Percentiles rank a stretch among this genome's conserved stretches.
Conservation (phyloP, 805 yeast genomes). For the Wickerhamiella brachini region DNA sequence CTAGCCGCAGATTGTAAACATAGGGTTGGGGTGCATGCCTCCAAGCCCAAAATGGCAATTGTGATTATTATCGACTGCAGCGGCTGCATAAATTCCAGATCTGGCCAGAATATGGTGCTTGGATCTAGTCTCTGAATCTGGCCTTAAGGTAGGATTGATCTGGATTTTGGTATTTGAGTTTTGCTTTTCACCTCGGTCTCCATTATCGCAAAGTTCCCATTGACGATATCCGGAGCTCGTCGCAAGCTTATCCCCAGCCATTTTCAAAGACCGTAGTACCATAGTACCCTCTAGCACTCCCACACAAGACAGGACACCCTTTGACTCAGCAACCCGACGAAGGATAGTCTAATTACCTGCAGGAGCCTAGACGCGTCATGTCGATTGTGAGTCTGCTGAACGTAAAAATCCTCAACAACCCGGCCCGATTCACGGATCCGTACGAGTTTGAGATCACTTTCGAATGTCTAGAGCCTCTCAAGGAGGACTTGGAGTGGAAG, state of each 20-base stretch:
- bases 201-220: too few species aligned
- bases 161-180: not conserved
- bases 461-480: constrained; percentile 87
- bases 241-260: too few species aligned
- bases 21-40: not conserved
- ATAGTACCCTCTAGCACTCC: too few species aligned
- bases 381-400: constrained; percentile 88
- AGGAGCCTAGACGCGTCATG: constrained; percentile 33
- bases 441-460: constrained; percentile 95
- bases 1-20: not conserved
- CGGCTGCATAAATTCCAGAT: not conserved
- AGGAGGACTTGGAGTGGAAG: constrained; percentile 93
- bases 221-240: too few species aligned
- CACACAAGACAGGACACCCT: too few species aligned
- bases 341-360: not conserved
- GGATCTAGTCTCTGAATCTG: not conserved
- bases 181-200: not conserved
- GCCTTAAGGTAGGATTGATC: not conserved
- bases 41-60: not conserved
- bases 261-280: too few species aligned
- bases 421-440: constrained; percentile 85
- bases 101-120: too few species aligned
- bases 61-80: not conserved
- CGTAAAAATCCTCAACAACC: constrained; percentile 83
- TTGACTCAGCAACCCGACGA: too few species aligned